Evolutionary conservation across 148 eudicot genomes (phyloP), one percentile per base, ranked within the genome.

Genomic region (Rhododendron ferrugineum): DNA sequence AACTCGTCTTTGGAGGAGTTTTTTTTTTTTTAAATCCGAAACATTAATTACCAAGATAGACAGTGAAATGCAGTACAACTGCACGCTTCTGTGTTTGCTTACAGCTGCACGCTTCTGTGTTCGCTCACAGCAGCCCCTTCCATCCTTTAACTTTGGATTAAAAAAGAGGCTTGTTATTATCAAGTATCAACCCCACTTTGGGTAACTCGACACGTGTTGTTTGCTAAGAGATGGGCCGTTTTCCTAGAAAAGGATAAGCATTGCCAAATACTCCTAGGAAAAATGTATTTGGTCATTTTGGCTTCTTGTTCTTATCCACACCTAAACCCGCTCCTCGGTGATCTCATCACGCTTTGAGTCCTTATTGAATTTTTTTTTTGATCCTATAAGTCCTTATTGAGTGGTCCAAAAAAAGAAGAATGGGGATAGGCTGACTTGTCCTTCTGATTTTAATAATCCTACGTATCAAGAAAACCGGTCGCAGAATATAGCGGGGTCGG

Each of bases 301-400:
- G 82, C 28, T 56, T 76, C 85, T 66, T 85, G 88, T 52, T 84
- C 85, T 87, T 87, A 87, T 89, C 91, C 40, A 47, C 78, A 70
- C 89, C 26, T 58, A 83, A 16, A 34, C 46, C 78, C 46, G 47
- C 4, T 40, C 18, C 37, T 10, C 3, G 9, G 8, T 18, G 23
- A 16, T 85, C 73, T 87, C 88, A 85, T 40, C 7, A n/a, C 8
- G 1, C 40, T 36, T 5, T 52, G 13, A 58, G 85, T 46, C 23
- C 82, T 62, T 20, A 40, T 40, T 6, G 7, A 40, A 34, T 34
- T 5, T 37, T 36, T 37, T 37, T 5, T 40, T 6, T 40, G 6
- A 40, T 40, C 44, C 44, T 0, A 14, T 0, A 14, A 62, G 86
- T 49, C 18, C 70, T 37, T 23, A 84, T 81, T 81, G 84, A 86